Evolutionary conservation across 352 stramenopile species (phyloP), one percentile per base, ranked within the genome.

Genomic region (Pythium myriotylum): DNA sequence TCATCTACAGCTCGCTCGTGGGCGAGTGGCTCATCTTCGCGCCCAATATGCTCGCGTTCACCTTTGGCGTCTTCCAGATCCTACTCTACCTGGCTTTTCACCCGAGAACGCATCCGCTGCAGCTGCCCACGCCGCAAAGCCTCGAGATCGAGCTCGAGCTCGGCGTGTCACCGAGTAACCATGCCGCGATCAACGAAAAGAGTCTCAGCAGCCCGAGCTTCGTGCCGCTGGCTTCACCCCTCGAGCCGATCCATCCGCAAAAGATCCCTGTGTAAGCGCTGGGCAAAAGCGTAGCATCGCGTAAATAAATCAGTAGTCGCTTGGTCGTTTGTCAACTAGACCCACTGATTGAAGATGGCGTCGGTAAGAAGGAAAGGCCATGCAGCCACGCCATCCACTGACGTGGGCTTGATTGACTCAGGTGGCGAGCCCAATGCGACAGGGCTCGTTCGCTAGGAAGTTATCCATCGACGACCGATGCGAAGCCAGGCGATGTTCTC

Each of bases 11-110:
- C 23, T 59, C 66, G 13, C 64, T 84, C 43, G 59, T 68, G 20
- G 41, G 54, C 4, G 59, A 83, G 26, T 78, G 68, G 77, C 78
- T 87, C 50, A 62, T 86, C 35, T 77, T 84, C 55, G 64, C 72
- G 16, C 74, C 75, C 19, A 86, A 84, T 51, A 54, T 72, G 22
- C 57, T 70, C 33, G 81, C 72, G 23, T 53, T 62, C 35, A 60
- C 54, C 0, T 57, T 82, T 14, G 74, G 67, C 16, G 77, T 39
- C 49, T 0, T 52, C 41, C 75, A 84, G 26, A 45, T 83, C 33
- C 55, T 59, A 3, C 64, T 84, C 22, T 84, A 81, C 56, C 47
- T 76, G 54, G 54, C 78, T 57, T 58, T 49, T 37, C 51, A 58
- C 35, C 51, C 51, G 22, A 20, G 51, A 14, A 58, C 51, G 51